Evolutionary conservation across 2,329 filamentous ascomycete genomes (phyloP).

Genomic region (Calonectria hawksworthii): DNA sequence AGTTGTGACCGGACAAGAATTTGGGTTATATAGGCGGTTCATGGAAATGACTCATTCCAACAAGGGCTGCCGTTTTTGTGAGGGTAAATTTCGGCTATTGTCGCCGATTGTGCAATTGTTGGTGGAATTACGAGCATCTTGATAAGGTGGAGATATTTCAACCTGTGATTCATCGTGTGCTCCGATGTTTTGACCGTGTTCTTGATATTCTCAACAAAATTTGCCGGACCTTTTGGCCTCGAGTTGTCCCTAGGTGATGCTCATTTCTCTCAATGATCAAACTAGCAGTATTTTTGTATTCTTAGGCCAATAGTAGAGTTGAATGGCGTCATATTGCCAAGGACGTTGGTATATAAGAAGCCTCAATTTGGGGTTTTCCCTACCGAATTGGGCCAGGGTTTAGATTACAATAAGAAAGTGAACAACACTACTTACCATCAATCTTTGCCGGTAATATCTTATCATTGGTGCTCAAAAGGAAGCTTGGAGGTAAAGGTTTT

Average conservation of each 20-base stretch:
- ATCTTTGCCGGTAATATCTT: fast-evolving
- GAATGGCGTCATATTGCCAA: background rate
- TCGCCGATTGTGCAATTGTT: background rate
- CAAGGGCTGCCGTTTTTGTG: background rate
- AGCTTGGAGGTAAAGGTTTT: background rate
- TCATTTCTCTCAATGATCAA: background rate
- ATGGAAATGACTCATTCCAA: background rate
- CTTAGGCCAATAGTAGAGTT: background rate
- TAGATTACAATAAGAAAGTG: background rate
- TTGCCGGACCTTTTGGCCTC: fast-evolving
- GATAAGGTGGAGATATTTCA: no score
- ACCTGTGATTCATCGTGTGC: background rate
- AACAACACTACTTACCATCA: background rate
- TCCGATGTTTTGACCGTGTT: background rate
- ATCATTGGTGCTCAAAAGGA: background rate
- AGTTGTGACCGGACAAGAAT: no score
- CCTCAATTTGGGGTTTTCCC: background rate
- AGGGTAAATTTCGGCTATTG: constrained; percentile 7
- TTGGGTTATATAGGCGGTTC: background rate
- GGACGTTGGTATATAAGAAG: no score
- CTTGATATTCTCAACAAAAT: background rate
- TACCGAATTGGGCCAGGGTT: background rate
- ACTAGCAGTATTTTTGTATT: background rate
- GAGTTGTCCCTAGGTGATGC: background rate
- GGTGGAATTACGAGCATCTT: no score